A percentile compares a stretch with the other conserved stretches of the same genome.
phyloP scores from a whole-genome alignment of 805 yeast species.

The Wickerhamiella occidentalis region DNA sequence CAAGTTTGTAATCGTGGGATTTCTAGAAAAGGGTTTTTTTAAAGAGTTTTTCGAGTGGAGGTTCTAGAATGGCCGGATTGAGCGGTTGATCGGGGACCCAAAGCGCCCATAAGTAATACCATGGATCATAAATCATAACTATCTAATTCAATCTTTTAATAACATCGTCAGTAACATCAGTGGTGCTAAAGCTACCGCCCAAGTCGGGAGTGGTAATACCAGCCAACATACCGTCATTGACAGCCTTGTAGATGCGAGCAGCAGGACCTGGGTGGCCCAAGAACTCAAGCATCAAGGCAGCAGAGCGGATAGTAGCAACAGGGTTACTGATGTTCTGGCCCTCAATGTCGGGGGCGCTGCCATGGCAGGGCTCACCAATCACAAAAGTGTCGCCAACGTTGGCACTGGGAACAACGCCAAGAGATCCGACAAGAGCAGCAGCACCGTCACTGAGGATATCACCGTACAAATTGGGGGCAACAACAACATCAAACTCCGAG shows the following conservation, averaged over 20 bases:
- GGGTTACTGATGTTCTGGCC: conserved; percentile 87
- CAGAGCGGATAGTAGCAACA: conserved; percentile 93
- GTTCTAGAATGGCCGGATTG: no score
- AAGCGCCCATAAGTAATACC: neutral
- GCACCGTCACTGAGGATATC: conserved; percentile 96
- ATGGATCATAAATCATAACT: no score
- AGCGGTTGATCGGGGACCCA: no score
- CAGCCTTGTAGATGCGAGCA: conserved; percentile 83
- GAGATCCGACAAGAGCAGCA: conserved; percentile 93
- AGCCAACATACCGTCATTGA: conserved; percentile 80
- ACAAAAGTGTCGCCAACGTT: conserved; percentile 94
- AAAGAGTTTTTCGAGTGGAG: no score
- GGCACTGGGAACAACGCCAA: conserved; percentile 97
- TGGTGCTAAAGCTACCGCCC: conserved; percentile 82
- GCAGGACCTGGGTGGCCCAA: conserved; percentile 87
- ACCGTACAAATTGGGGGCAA: conserved; percentile 97
- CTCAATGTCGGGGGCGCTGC: conserved; percentile 97
- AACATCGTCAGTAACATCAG: conserved; percentile 77
- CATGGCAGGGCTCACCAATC: conserved; percentile 98
- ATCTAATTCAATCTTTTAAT: conserved; percentile 33
- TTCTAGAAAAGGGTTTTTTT: no score
- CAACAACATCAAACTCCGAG: conserved; percentile 91
- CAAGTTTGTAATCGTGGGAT: no score
- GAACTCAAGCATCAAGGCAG: conserved; percentile 95
- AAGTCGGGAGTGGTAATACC: conserved; percentile 82